Evolutionary conservation across 805 yeast species (phyloP), one percentile per base, ranked within the genome.

Genomic region (Wickerhamiella azymoides): DNA sequence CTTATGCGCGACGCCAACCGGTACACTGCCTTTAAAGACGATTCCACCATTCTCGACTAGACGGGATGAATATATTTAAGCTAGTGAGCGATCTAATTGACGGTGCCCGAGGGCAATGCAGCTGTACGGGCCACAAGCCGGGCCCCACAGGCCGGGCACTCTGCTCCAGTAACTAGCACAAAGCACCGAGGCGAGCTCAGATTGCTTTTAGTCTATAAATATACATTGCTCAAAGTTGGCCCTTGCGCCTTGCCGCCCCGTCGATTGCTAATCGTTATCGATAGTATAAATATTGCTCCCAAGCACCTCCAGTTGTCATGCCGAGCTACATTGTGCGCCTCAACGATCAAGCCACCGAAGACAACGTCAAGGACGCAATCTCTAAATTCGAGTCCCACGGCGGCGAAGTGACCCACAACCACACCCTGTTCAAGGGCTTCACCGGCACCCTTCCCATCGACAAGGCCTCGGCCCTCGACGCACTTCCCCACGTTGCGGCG

Each of bases 381-480:
- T 35, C 47, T 25, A 40, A 52, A 10, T 56, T 56, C 47, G 54
- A 56, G 50, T 35, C 47, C n/a, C 45, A 48, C n/a, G 59, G 59
- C 17, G 59, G 65, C 43, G 50, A 54, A 17, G 49, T 61, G 40
- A 39, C 53, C 17, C 64, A 60, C 47, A 51, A 59, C 39, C 61
- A 61, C 52, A 52, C 64, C 14, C 55, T 61, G 19, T 61, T 61
- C 54, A 60, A 60, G 56, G 65, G 64, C 35, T 61, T 61, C 53
- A 53, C 60, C 26, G 64, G 64, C 44, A 48, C 53, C 36, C 39
- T 61, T 10, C 63, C 64, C 25, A 51, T 47, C 16, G 59, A 55
- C 44, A 60, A 59, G 50, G 56, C 49, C 47, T 19, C 46, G 13
- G 40, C 61, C 16, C 50, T 61, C 35, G 57, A 55, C 47, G 18